Percentiles rank a stretch among this genome's conserved stretches.
These are phyloP conservation scores for Ceratocystis alfenasii DNA, from an alignment of 2,329 filamentous ascomycete genomes.

Conservation along the genomic window DNA sequence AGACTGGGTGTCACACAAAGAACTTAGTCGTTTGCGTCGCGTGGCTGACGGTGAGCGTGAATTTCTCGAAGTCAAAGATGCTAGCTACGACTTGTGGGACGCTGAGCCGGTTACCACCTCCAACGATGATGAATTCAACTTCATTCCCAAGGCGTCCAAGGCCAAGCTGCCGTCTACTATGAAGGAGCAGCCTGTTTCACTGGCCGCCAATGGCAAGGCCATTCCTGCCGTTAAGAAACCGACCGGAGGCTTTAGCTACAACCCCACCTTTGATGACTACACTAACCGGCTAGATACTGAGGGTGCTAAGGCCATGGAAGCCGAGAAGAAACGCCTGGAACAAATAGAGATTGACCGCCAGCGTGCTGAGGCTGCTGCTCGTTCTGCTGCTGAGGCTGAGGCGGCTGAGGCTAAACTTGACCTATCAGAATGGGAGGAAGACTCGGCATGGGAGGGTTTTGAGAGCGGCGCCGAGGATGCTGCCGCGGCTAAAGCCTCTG, in stretches of 20 bases:
- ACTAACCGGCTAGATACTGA: constrained; percentile 61
- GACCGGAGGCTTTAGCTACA: constrained; percentile 78
- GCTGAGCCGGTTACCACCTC: constrained; percentile 31
- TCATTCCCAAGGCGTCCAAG: constrained; percentile 52
- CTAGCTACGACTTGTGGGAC: constrained; percentile 70
- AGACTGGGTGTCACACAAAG: constrained; percentile 73
- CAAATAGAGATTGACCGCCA: constrained; percentile 55
- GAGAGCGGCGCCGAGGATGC: constrained; percentile 66
- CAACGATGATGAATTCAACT: constrained; percentile 42
- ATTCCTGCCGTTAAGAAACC: constrained; percentile 71
- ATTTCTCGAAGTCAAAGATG: constrained; percentile 45
- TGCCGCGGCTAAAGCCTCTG: constrained; percentile 49
- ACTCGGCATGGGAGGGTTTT: constrained; percentile 82
- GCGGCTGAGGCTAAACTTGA: constrained; percentile 57
- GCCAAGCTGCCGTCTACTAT: constrained; percentile 64
- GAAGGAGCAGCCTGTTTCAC: constrained; percentile 63
- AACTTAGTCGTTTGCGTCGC: constrained; percentile 63
- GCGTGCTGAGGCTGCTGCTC: constrained; percentile 54
- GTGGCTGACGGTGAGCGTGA: constrained; percentile 63
- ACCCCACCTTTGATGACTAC: constrained; percentile 79
- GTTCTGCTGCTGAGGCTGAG: constrained; percentile 61
- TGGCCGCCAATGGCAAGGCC: constrained; percentile 69
- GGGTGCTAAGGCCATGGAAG: constrained; percentile 65
- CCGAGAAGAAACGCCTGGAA: constrained; percentile 61
- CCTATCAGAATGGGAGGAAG: constrained; percentile 65